phyloP scores from a whole-genome alignment of 2,329 filamentous ascomycete genomes.

The Rhynchosporium agropyri region DNA sequence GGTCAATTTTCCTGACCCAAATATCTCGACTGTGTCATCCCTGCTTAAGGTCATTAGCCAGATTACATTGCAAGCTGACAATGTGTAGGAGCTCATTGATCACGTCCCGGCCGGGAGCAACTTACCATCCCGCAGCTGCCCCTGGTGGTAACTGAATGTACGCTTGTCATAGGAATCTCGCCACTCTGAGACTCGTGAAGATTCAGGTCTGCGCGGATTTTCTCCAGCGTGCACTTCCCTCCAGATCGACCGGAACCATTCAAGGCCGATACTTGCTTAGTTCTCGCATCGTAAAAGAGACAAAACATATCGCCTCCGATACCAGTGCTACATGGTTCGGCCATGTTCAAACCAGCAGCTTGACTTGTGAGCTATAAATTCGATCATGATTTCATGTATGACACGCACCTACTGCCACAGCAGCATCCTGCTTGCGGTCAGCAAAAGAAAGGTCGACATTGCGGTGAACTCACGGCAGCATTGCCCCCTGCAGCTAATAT shows the following conservation, averaged over 20 bases:
- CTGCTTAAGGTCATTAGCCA: background rate
- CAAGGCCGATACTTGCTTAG: conserved; percentile 78
- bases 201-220: conserved; percentile 68
- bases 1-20: conserved; percentile 84
- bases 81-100: background rate
- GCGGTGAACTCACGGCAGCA: conserved; percentile 56
- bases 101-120: background rate
- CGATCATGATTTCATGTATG: conserved; percentile 25
- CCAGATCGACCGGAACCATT: conserved; percentile 86
- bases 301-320: conserved; percentile 85
- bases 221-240: conserved; percentile 66
- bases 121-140: conserved; percentile 80
- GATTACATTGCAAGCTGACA: background rate
- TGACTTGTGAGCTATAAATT: conserved; percentile 13
- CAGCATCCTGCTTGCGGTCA: conserved; percentile 69
- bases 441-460: background rate
- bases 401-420: conserved; percentile 75
- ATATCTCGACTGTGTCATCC: conserved; percentile 80
- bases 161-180: conserved; percentile 72
- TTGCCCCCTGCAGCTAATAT: conserved; percentile 86
- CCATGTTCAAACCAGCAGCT: conserved; percentile 91
- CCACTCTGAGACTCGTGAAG: conserved; percentile 57
- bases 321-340: conserved; percentile 87
- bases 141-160: conserved; percentile 85
- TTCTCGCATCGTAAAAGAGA: conserved; percentile 46